A percentile compares a stretch with the other conserved stretches of the same genome.
These are phyloP conservation scores for Albugo laibachii DNA, from an alignment of 352 stramenopile genomes.

Conservation along the genomic window DNA sequence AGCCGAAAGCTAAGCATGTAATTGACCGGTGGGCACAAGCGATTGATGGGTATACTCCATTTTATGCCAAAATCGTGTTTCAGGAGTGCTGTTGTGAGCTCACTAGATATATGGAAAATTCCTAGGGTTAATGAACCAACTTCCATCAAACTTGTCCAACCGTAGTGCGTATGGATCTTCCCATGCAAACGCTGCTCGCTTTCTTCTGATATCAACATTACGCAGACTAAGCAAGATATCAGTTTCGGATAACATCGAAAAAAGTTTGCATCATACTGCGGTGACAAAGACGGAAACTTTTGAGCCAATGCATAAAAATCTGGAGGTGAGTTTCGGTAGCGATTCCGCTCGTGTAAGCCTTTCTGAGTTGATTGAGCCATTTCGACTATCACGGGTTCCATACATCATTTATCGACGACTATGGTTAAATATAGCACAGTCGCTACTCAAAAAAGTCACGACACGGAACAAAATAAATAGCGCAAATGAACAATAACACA, in stretches of 20 bases:
- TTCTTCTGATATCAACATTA: slow-evolving; percentile 35
- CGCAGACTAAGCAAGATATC: slow-evolving; percentile 16
- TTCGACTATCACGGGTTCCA: too few relatives aligned
- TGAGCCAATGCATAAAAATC: slow-evolving; percentile 61
- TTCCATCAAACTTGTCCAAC: slow-evolving; percentile 9
- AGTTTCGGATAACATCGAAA: background rate
- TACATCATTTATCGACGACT: too few relatives aligned
- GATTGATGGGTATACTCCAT: slow-evolving; percentile 81
- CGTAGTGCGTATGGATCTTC: slow-evolving; percentile 55
- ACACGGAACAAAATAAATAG: too few relatives aligned
- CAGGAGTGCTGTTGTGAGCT: slow-evolving; percentile 85
- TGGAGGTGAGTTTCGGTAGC: slow-evolving; percentile 37
- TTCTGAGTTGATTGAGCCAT: too few relatives aligned
- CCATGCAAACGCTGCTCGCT: slow-evolving; percentile 39
- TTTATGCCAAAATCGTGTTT: slow-evolving; percentile 79
- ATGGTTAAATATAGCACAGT: too few relatives aligned
- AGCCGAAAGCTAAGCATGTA: slow-evolving; percentile 1
- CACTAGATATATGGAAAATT: slow-evolving; percentile 12
- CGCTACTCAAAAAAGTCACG: too few relatives aligned
- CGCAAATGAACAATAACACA: too few relatives aligned
- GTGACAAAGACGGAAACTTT: slow-evolving; percentile 31
- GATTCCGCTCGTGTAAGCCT: slow-evolving; percentile 40
- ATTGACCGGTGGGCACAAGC: slow-evolving; percentile 86
- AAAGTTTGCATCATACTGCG: slow-evolving; percentile 24
- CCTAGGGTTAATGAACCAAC: background rate